Base-by-base conservation (phyloP, 345 rosid genomes). In the Moricandia moricandioides region DNA sequence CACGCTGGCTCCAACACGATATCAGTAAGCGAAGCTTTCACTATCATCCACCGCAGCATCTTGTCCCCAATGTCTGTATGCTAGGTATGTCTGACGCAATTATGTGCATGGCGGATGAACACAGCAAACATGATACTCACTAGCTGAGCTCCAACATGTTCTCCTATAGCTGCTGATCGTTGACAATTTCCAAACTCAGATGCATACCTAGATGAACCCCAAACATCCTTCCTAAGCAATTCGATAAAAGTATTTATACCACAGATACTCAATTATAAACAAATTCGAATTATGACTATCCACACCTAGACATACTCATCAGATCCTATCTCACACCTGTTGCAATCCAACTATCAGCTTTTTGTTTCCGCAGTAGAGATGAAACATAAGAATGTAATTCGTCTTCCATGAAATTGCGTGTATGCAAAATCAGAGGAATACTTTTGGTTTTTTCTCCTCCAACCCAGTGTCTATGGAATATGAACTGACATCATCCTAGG, bases 311-410 rank as follows among this genome's bases (percentile, higher is more conserved):
- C 87, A 95, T 80, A 81, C 99, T 89, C 78, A 95, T n/a, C 97
- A 62, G 97, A 89, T n/a, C 82, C 99, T 97, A 86, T 92, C 97
- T 95, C 97, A 84, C 97, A 92, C 30, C 97, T 74, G 99, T 90
- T 60, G 91, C 91, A 83, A 95, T 80, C 97, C 99, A 95, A 77
- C 89, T 87, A 34, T 71, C 80, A 63, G 68, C 60, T 37, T 78
- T 78, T 73, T 24, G 56, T 49, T 84, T 80, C 82, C 62, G 78
- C 81, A 80, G n/a, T n/a, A n/a, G 76, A 81, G 67, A 90, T 70
- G 85, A 95, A 92, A 79, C 96, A 88, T 74, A 95, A 78, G 99
- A 82, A 82, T 95, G 99, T 78, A 90, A 79, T 83, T 95, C 99
- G n/a, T 81, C 93, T 89, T 34, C 99, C 99, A 79, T 95, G 99